Evolutionary conservation across 257 asterid genomes (phyloP).

Genomic region (Nicotiana paniculata): DNA sequence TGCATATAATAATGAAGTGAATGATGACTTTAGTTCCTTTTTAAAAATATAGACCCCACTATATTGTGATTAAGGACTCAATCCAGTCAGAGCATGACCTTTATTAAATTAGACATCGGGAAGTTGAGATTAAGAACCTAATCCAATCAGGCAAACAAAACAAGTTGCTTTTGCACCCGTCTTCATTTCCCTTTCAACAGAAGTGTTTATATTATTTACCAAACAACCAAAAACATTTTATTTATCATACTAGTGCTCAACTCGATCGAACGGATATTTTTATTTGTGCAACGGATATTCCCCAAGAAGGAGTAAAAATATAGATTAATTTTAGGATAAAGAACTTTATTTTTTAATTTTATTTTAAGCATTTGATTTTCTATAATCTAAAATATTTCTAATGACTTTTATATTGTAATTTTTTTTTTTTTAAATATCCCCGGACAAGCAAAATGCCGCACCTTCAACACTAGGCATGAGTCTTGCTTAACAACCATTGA

Average conservation of each 20-base stretch:
- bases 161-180: constrained; percentile 1
- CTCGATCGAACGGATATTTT: neutral
- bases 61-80: neutral
- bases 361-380: neutral
- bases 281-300: neutral
- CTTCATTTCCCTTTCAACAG: constrained; percentile 7
- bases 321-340: neutral
- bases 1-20: constrained; percentile 6
- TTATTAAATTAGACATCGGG: neutral
- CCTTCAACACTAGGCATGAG: neutral
- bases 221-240: neutral
- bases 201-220: neutral
- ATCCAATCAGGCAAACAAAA: constrained; percentile 7
- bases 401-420: neutral
- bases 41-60: neutral
- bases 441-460: neutral
- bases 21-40: constrained; percentile 6
- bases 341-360: too few relatives aligned
- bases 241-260: constrained; percentile 18
- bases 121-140: constrained; percentile 12
- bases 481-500: neutral
- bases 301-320: constrained; percentile 5
- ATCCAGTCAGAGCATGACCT: neutral
- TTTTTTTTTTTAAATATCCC: neutral
- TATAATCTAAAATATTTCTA: neutral